phyloP scores from a whole-genome alignment of 768 basidiomycete species.

The Mycena polygramma region DNA sequence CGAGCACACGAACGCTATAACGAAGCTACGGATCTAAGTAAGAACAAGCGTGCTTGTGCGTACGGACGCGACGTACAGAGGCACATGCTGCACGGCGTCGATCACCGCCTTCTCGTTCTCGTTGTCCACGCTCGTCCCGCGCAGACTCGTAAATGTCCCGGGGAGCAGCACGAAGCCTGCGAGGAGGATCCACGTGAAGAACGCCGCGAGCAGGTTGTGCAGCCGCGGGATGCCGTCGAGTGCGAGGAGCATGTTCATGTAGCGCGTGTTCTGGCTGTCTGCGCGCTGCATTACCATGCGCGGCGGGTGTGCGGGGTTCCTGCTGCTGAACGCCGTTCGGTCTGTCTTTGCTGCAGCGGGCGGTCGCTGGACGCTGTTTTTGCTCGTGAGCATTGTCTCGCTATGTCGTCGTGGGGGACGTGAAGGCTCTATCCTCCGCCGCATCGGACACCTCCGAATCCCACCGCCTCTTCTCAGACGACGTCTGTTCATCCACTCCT shows the following conservation, averaged over 20 bases:
- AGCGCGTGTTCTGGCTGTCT: conserved; percentile 59
- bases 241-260: conserved; percentile 74
- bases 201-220: conserved; percentile 63
- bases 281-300: conserved; percentile 24
- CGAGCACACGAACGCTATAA: conserved; percentile 69
- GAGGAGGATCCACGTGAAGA: conserved; percentile 74
- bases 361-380: conserved; percentile 14
- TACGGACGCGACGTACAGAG: conserved; percentile 55
- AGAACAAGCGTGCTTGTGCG: neutral
- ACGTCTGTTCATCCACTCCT: conserved; percentile 60
- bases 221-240: conserved; percentile 66
- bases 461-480: conserved; percentile 51
- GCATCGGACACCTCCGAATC: conserved; percentile 69
- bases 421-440: conserved; percentile 58
- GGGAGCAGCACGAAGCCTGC: conserved; percentile 77
- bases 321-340: conserved; percentile 18
- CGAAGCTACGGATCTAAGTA: conserved; percentile 52
- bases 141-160: conserved; percentile 68
- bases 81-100: conserved; percentile 54
- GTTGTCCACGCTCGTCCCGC: conserved; percentile 37
- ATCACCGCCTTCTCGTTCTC: conserved; percentile 51
- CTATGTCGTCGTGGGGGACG: neutral
- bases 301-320: neutral
- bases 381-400: conserved; percentile 19
- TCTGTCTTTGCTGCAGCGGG: conserved; percentile 14